phyloP scores from a whole-genome alignment of 2,329 filamentous ascomycete species.

The Zarea fungicola region DNA sequence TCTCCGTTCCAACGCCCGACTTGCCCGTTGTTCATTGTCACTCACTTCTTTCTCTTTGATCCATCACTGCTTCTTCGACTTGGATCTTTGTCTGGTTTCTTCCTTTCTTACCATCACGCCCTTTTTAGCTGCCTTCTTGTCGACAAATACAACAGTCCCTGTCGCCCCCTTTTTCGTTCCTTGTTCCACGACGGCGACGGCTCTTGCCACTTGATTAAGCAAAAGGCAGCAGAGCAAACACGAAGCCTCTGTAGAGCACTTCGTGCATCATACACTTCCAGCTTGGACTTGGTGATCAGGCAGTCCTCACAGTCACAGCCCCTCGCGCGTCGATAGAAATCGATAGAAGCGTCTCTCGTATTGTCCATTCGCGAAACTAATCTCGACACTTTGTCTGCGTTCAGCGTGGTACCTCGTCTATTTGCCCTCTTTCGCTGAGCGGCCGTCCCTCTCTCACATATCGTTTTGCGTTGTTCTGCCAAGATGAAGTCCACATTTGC shows the following conservation, averaged over 20 bases:
- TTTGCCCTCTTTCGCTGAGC: background rate
- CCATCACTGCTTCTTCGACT: slow-evolving; percentile 8
- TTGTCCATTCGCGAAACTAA: background rate
- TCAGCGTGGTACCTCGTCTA: background rate
- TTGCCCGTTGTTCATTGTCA: slow-evolving; percentile 9
- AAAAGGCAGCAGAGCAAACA: background rate
- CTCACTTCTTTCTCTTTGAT: slow-evolving; percentile 12
- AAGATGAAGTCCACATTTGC: slow-evolving; percentile 6
- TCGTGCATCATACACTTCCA: too few relatives aligned
- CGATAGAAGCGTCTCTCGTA: background rate
- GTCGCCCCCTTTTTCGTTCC: background rate
- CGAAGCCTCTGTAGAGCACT: too few relatives aligned
- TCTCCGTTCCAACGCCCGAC: slow-evolving; percentile 11
- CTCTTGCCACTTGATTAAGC: too few relatives aligned
- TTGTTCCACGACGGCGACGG: background rate
- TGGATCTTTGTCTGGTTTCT: slow-evolving; percentile 11
- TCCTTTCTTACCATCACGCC: background rate
- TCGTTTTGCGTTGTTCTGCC: background rate
- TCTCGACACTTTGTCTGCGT: too few relatives aligned
- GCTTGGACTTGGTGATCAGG: background rate
- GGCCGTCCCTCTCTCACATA: background rate
- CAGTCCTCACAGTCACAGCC: too few relatives aligned
- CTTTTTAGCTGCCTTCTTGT: background rate
- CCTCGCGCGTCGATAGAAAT: background rate
- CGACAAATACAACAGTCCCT: background rate